Evolutionary conservation across 2,329 filamentous ascomycete genomes (phyloP), one percentile per base, ranked within the genome.

Genomic region (Penicillium hordei): DNA sequence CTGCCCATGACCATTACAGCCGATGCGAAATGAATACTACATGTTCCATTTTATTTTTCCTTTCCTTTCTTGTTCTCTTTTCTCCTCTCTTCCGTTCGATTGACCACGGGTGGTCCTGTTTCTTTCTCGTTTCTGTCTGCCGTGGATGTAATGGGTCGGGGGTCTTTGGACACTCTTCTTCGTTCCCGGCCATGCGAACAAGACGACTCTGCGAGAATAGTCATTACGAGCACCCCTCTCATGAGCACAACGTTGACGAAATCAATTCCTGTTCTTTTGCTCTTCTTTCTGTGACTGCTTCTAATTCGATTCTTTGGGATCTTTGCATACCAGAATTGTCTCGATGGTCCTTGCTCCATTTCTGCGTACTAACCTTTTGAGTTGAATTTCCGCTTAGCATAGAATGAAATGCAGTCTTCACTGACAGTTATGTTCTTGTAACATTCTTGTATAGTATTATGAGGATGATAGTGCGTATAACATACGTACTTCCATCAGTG

Each of bases 1-100:
- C 64, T 70, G 68, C 66, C 63, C 60, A 69, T 68, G 69, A 73
- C 66, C 65, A 68, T 69, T 68, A 70, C 65, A 68, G 69, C 70
- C 63, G 67, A 69, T 68, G 64, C 68, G 68, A 68, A 69, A 69
- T 68, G 63, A 68, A 68, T 68, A 64, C 60, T 63, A 60, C 58
- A 49, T 59, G 44, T 56, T 59, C 38, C 57, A 48, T 60, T 53
- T 13, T 45, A 44, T 62, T 34, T 51, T 45, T 33, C 25, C 15
- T 53, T 49, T 42, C 42, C 33, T 40, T 45, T 38, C 34, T 36
- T 40, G 33, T 52, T 43, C 19, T n/a, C 45, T 23, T 58, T 40
- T 57, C 31, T 54, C 43, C 48, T 52, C 31, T 53, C 39, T 40
- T 55, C 43, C 15, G 33, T 48, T 54, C 58, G 51, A 55, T 53